phyloP scores from a whole-genome alignment of 352 stramenopile genomes.

The Phytophthora capsici region DNA sequence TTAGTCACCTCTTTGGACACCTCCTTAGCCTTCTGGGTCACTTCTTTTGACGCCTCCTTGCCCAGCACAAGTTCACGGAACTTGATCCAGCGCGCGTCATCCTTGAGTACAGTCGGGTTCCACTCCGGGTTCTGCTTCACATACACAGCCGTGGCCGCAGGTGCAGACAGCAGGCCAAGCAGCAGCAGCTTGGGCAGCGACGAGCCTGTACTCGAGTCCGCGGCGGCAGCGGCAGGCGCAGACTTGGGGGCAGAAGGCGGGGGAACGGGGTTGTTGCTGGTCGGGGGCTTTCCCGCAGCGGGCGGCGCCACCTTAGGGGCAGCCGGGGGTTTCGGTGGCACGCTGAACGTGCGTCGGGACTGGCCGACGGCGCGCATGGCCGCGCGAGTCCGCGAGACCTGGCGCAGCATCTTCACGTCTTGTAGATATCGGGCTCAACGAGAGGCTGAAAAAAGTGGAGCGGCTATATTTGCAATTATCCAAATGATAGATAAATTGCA shows the following conservation, averaged over 20 bases:
- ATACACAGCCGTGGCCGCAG: constrained; percentile 65
- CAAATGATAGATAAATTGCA: too few relatives aligned
- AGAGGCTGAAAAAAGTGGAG: constrained; percentile 9
- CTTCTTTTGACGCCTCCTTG: constrained; percentile 21
- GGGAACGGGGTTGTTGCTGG: constrained; percentile 4
- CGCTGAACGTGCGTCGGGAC: constrained; percentile 22
- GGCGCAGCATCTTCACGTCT: constrained; percentile 30
- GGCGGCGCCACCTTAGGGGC: constrained; percentile 6
- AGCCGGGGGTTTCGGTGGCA: constrained; percentile 15
- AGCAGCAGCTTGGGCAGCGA: constrained; percentile 59
- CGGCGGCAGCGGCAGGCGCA: constrained; percentile 24
- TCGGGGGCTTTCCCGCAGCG: constrained; percentile 10
- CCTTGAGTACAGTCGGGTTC: constrained; percentile 68
- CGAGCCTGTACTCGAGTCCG: constrained; percentile 47
- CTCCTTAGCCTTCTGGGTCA: constrained; percentile 17
- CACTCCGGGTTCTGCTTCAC: constrained; percentile 81
- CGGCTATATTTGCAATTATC: too few relatives aligned
- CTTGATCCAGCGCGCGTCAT: constrained; percentile 72
- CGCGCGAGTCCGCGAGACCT: constrained; percentile 30
- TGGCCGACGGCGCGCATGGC: constrained; percentile 14
- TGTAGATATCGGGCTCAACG: constrained; percentile 11
- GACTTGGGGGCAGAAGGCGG: not conserved
- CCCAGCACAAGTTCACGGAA: constrained; percentile 80
- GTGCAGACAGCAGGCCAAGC: constrained; percentile 53
- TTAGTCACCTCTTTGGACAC: constrained; percentile 17